A percentile compares a stretch with the other conserved stretches of the same genome.
Evolutionary conservation across 148 eudicot genomes (phyloP).

Genomic region (Vaccinium darrowii): DNA sequence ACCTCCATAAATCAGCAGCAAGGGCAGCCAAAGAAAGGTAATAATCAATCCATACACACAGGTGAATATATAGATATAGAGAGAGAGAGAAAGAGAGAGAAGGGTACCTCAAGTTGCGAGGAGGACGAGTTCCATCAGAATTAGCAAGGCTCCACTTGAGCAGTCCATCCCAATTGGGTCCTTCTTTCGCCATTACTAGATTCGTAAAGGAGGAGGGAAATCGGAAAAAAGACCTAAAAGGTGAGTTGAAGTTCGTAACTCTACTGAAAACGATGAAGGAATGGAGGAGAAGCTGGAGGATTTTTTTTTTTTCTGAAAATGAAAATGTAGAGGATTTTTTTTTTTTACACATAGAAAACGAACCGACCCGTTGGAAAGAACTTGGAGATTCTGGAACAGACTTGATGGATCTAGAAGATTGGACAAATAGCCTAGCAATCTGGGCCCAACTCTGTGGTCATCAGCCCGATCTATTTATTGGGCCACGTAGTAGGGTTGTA

Average conservation of each 20-base stretch:
- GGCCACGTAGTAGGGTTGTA: not conserved
- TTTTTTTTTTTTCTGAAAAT: too few relatives aligned
- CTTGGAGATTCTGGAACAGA: constrained; percentile 3
- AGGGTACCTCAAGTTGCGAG: constrained; percentile 64
- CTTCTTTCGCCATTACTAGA: constrained; percentile 54
- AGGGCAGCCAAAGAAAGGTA: not conserved
- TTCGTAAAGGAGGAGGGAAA: too few relatives aligned
- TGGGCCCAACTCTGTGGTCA: too few relatives aligned
- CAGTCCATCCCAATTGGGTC: constrained; percentile 86
- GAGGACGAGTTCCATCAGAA: constrained; percentile 65
- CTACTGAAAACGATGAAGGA: not conserved
- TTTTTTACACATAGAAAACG: not conserved
- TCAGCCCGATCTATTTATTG: not conserved
- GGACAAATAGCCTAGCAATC: not conserved
- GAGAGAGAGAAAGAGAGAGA: not conserved
- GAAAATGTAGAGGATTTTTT: too few relatives aligned
- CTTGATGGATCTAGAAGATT: not conserved
- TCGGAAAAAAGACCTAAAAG: not conserved
- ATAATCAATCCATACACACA: not conserved
- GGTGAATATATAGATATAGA: not conserved
- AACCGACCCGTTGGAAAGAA: not conserved
- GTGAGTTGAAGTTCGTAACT: not conserved
- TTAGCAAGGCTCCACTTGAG: constrained; percentile 92
- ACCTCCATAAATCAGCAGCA: not conserved
- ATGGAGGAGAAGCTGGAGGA: not conserved